phyloP scores from a whole-genome alignment of 2,329 filamentous ascomycete genomes.

The Basipetospora chlamydospora region DNA sequence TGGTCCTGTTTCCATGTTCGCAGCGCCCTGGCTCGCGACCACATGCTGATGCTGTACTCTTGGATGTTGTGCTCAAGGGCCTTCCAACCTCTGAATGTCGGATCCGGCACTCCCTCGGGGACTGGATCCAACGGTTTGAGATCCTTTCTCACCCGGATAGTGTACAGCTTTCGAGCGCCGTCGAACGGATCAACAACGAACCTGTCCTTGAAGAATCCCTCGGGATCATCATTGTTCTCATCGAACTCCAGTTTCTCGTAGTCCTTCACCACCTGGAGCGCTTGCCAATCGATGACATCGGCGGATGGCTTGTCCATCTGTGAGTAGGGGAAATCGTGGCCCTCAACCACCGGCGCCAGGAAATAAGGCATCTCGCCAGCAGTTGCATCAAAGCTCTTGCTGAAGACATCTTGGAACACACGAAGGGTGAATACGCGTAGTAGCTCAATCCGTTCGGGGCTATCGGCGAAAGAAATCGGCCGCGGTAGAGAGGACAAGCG shows the following conservation, averaged over 20 bases:
- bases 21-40: constrained; percentile 38
- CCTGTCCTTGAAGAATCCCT: constrained; percentile 35
- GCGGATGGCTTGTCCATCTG: neutral
- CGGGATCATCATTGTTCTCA: constrained; percentile 26
- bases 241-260: constrained; percentile 16
- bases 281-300: constrained; percentile 45
- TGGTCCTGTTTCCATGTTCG: constrained; percentile 50
- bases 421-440: constrained; percentile 62
- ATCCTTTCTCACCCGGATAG: constrained; percentile 35
- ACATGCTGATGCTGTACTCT: constrained; percentile 71
- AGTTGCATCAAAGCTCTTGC: constrained; percentile 62
- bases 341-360: constrained; percentile 43
- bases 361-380: constrained; percentile 64
- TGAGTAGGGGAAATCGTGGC: constrained; percentile 12
- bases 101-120: constrained; percentile 37
- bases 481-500: constrained; percentile 27
- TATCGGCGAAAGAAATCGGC: constrained; percentile 20
- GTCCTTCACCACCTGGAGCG: constrained; percentile 27
- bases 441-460: constrained; percentile 22
- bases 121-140: constrained; percentile 52
- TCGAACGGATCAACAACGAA: constrained; percentile 44
- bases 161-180: constrained; percentile 48
- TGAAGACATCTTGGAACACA: constrained; percentile 74
- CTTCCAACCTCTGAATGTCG: constrained; percentile 28
- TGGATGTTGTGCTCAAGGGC: constrained; percentile 47